phyloP scores from a whole-genome alignment of 805 yeast species.

The Debaryomyces hansenii region DNA sequence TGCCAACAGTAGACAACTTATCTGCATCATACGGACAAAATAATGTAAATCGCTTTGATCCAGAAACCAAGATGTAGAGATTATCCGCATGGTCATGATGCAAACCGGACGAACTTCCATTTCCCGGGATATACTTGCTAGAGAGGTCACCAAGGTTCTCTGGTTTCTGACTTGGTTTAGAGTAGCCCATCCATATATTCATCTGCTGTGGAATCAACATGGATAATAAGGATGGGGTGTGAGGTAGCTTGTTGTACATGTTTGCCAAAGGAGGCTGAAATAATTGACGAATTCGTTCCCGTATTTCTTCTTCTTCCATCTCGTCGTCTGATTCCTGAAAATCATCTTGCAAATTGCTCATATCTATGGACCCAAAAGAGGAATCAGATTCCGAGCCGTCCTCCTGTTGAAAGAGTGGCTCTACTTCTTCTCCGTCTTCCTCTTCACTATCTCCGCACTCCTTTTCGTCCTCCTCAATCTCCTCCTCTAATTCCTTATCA shows the following conservation, averaged over 20 bases:
- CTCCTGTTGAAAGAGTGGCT: conserved; percentile 3
- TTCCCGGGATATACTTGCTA: conserved; percentile 50
- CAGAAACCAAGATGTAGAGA: conserved; percentile 60
- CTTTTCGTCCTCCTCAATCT: conserved; percentile 12
- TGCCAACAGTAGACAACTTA: conserved; percentile 64
- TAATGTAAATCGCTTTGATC: conserved; percentile 65
- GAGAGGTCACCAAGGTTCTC: conserved; percentile 40
- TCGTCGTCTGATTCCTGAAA: conserved; percentile 41
- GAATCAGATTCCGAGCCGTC: conserved; percentile 8
- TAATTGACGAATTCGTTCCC: conserved; percentile 46
- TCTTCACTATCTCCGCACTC: conserved; percentile 14
- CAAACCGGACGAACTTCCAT: conserved; percentile 67
- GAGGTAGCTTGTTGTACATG: conserved; percentile 25
- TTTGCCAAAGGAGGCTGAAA: conserved; percentile 64
- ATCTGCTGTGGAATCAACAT: conserved; percentile 65
- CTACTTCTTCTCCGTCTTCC: conserved; percentile 18
- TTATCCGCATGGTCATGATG: conserved; percentile 85
- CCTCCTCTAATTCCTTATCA: conserved; percentile 11
- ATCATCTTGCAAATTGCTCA: conserved; percentile 49
- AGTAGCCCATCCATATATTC: conserved; percentile 69
- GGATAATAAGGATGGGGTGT: conserved; percentile 42
- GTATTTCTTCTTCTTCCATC: conserved; percentile 18
- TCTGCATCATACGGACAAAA: conserved; percentile 63
- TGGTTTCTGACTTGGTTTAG: conserved; percentile 12
- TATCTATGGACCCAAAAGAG: conserved; percentile 43